Base-by-base conservation (phyloP, 495 filamentous ascomycete genomes). In the Cercophora sp. region DNA sequence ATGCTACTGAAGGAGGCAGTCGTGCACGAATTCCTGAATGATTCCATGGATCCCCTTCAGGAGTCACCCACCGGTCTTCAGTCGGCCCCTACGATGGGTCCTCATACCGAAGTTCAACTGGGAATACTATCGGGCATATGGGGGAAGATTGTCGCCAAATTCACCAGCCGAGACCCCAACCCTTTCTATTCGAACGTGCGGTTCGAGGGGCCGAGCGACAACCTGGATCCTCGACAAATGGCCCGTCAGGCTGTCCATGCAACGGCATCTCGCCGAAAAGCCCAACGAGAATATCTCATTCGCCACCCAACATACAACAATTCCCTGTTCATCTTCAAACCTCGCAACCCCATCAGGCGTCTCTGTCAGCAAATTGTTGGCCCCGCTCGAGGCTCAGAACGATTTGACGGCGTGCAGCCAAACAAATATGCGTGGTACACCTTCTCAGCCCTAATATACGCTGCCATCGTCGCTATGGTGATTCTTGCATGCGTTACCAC, bases 1-100 rank as follows among this genome's bases (percentile, higher is more conserved):
- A 92, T 96, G 91, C 77, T 99, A 23, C 71, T 96, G 48, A 96
- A 96, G 58, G 93, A 96, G 70, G 91, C 88, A 8, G 88, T 97
- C 23, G 90, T 97, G 23, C 83, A 82, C 54, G 93, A 96, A 56
- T 99, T 97, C 58, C 83, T 99, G 11, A 88, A 96, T 60, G 90
- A 96, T 56, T 75, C 64, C 9, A 51, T 73, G 42, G 72, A 73
- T 48, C 65, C 68, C 10, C 59, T 72, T 3, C 73, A 78, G 43
- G 61, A 75, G 45, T 56, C 51, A 6, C 57, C 71, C 9, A 66
- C 67, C 5, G 67, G 69, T 34, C 57, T 59, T 31, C 67, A 71
- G 23, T 65, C 68, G 2, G 60, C 73, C 20, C 56, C 62, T 37
- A 63, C 63, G 8, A 61, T 57, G 16, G 39, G 48, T 37, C 2